Conservation (phyloP, 2,329 filamentous ascomycete genomes). For the Microdochium trichocladiopsis region DNA sequence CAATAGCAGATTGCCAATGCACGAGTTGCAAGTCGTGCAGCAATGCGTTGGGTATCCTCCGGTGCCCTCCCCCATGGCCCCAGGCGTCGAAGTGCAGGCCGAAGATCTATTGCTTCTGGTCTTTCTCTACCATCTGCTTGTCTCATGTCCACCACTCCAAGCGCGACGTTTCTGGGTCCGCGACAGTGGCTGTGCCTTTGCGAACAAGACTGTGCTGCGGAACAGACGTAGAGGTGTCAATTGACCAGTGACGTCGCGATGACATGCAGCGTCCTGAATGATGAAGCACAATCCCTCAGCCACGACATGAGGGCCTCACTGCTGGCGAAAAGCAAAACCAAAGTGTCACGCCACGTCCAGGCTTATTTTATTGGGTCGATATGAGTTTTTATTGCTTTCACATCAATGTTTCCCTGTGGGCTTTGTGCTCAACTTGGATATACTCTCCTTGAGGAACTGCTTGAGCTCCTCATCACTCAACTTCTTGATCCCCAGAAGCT, state of each 20-base stretch:
- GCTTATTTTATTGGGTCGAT: neutral
- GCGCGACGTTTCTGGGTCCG: neutral
- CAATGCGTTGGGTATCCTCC: no score
- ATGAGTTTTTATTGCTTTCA: neutral
- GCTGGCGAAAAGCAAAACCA: neutral
- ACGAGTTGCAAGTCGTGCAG: no score
- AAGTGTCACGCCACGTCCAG: neutral
- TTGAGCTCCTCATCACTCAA: slow-evolving; percentile 24
- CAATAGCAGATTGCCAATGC: no score
- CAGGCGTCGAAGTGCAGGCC: no score
- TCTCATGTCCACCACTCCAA: neutral
- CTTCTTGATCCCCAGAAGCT: slow-evolving; percentile 25
- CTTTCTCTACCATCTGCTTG: neutral
- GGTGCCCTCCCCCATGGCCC: no score
- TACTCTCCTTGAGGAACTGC: slow-evolving; percentile 1
- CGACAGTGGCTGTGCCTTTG: neutral
- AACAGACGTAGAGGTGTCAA: neutral
- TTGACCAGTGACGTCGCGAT: neutral
- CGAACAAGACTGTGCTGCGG: neutral
- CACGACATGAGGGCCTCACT: neutral
- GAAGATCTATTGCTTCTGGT: no score
- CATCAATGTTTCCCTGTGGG: neutral
- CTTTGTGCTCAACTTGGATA: neutral
- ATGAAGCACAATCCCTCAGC: neutral
- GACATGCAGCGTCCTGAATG: neutral